Conservation (phyloP, 176 grass and related monocot genomes). For the Areca catechu region DNA sequence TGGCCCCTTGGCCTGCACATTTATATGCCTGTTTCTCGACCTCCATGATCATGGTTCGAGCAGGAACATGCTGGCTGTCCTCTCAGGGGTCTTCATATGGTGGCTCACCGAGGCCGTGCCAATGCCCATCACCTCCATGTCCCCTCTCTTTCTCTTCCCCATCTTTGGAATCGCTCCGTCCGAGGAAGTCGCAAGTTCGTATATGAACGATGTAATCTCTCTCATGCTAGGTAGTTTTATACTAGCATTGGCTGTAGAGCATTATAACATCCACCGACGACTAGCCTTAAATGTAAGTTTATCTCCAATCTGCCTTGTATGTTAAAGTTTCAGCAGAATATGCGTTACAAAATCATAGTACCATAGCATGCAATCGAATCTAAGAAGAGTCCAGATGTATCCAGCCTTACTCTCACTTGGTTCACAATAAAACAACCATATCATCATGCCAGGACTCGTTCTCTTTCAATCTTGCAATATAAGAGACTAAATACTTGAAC, state of each 20-base stretch:
- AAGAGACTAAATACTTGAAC: no score
- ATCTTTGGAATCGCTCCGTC: slow-evolving; percentile 46
- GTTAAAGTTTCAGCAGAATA: no score
- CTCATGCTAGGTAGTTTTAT: slow-evolving; percentile 96
- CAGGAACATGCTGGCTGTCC: slow-evolving; percentile 26
- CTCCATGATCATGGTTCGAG: no score
- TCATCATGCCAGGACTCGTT: no score
- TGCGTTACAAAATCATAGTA: no score
- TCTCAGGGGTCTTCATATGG: slow-evolving; percentile 87
- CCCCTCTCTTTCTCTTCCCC: slow-evolving; percentile 88
- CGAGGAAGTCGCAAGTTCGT: slow-evolving; percentile 49
- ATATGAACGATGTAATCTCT: slow-evolving; percentile 97
- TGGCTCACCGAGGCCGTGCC: slow-evolving; percentile 85
- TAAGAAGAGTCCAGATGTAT: no score
- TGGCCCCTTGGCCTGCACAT: no score
- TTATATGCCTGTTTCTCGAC: no score
- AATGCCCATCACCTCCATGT: slow-evolving; percentile 78
- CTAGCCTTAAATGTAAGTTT: slow-evolving; percentile 63
- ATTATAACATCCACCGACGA: slow-evolving; percentile 84
- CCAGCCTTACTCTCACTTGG: no score
- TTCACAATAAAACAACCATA: no score
- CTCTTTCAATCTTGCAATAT: no score
- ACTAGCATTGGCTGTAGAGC: slow-evolving; percentile 82
- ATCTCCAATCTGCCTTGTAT: background rate
- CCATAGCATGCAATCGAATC: no score